Conservation (phyloP, 164 flowering plant species). For the Kingdonia uniflora region DNA sequence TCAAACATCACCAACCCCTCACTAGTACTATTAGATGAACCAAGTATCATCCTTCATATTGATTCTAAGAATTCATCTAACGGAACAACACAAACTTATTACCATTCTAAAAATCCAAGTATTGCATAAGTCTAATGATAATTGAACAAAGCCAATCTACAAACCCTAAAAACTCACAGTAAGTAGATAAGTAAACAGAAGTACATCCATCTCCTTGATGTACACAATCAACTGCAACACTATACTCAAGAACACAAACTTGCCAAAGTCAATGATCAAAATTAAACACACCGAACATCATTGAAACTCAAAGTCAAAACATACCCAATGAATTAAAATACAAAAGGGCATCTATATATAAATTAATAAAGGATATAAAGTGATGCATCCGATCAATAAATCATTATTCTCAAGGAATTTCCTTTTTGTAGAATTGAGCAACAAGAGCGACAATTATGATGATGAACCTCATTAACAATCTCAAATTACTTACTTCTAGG, state of each 20-base stretch:
- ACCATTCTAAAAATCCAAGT: no score
- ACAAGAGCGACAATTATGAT: slow-evolving; percentile 67
- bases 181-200: slow-evolving; percentile 76
- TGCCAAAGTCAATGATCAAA: slow-evolving; percentile 55
- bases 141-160: not conserved
- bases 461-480: slow-evolving; percentile 49
- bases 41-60: no score
- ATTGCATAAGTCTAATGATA: no score
- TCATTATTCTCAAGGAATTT: slow-evolving; percentile 80
- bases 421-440: slow-evolving; percentile 89
- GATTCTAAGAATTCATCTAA: no score
- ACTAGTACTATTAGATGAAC: no score
- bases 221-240: slow-evolving; percentile 69
- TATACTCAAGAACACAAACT: slow-evolving; percentile 52
- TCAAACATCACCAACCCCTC: no score
- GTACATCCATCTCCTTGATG: slow-evolving; percentile 80
- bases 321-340: not conserved
- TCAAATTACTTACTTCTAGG: slow-evolving; percentile 76
- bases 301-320: not conserved
- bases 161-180: slow-evolving; percentile 27
- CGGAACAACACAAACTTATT: no score
- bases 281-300: not conserved
- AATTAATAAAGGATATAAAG: slow-evolving; percentile 71
- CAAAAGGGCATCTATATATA: no score
- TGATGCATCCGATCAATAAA: slow-evolving; percentile 71